Evolutionary conservation across 2,329 filamentous ascomycete genomes (phyloP).

Genomic region (Aspergillus calidoustus): DNA sequence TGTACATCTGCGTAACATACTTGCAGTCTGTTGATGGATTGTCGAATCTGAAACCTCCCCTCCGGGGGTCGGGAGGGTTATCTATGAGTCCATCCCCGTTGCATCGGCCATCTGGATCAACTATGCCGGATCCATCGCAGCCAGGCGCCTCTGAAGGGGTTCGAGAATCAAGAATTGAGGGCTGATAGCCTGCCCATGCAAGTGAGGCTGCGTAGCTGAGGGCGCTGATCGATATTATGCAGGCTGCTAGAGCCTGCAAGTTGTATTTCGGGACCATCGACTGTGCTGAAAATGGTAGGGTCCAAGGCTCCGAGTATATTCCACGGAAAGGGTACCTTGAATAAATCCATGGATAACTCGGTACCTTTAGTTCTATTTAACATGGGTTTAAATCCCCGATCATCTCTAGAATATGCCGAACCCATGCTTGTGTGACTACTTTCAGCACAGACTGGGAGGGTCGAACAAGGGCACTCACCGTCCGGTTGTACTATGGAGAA

Average conservation of each 20-base stretch:
- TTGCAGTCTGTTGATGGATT: constrained; percentile 38
- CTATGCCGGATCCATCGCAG: constrained; percentile 34
- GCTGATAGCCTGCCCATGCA: constrained; percentile 7
- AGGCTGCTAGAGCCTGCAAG: constrained; percentile 20
- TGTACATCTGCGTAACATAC: constrained; percentile 38
- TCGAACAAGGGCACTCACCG: background rate
- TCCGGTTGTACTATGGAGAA: background rate
- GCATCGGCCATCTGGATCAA: constrained; percentile 32
- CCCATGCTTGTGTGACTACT: background rate
- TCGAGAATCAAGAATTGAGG: constrained; percentile 9
- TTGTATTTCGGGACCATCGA: constrained; percentile 22
- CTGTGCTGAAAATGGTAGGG: background rate
- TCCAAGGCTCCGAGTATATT: background rate
- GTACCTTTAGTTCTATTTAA: background rate
- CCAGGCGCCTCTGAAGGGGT: constrained; percentile 23
- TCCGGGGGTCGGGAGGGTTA: constrained; percentile 20
- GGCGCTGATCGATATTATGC: constrained; percentile 15
- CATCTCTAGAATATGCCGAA: constrained; percentile 1
- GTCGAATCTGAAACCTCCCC: constrained; percentile 38
- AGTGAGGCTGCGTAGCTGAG: constrained; percentile 15
- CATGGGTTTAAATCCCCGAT: background rate
- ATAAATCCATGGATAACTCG: background rate
- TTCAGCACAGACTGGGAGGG: background rate
- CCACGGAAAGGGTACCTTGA: background rate
- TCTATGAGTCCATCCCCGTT: constrained; percentile 34